Evolutionary conservation across 768 basidiomycete genomes (phyloP), one percentile per base, ranked within the genome.

Genomic region (Dacryopinax primogenitus): DNA sequence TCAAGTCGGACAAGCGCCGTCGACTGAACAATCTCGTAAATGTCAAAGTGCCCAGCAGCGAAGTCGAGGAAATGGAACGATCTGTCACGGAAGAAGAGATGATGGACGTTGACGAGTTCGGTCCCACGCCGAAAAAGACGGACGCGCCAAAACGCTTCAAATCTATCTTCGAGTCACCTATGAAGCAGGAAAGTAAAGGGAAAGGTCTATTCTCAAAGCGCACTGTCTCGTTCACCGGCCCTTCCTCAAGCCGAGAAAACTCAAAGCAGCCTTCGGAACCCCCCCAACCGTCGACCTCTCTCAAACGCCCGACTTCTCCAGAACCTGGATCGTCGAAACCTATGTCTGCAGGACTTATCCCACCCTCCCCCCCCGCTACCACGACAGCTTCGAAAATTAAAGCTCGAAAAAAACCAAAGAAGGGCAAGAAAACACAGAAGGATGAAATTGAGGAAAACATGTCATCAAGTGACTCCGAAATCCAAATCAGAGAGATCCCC

Each of bases 31-130:
- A 30, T 58, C 26, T 58, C 26, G 51, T 30, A 58, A 30, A 7
- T 58, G 51, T 6, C 9, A 21, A 58, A 21, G 13, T 11, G 3
- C 9, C 51, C 3, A 58, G 51, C 51, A 58, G 51, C 51, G 51
- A 58, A 30, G 51, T 11, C 15, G 11, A 15, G 26, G 51, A 32
- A 13, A 32, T 15, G 23, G 51, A 58, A 23, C 26, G 15, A 21
- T 23, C 13, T 13, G 26, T 30, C 26, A 6, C 3, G 26, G 26
- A 11, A 18, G 51, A 58, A 21, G 11, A 13, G n/a, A 23, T 3
- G 13, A 58, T 58, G 51, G 51, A 58, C 2, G 51, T 58, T 30
- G 51, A 58, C 26, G 51, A 58, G 51, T 58, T 58, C 30, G 51
- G 51, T 30, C 51, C 51, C 26, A 58, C 51, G 26, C 51, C 51